Evolutionary conservation across 441 rosid genomes (phyloP), one percentile per base, ranked within the genome.

Genomic region (Jatropha podagrica): DNA sequence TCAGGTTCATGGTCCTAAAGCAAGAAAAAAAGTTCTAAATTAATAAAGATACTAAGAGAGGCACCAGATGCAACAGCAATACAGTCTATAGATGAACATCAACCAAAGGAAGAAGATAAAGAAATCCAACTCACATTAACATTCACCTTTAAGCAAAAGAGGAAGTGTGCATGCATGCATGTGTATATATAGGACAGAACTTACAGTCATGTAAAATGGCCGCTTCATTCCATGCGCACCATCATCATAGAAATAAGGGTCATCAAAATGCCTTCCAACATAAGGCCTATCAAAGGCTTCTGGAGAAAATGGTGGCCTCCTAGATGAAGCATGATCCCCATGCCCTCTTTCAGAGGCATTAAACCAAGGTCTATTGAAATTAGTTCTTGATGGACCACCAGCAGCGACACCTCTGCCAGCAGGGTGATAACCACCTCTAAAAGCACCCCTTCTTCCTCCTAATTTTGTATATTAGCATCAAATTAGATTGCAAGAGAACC

Each of bases 381-480:
- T 73, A 71, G 83, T 65, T 72, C 93, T 81, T 61, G 90, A 86
- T 62, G 88, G 82, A 13, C 83, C 79, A 77, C 76, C 54, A 69
- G 70, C 68, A 8, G 74, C 69, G 55, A 65, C 68, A 59, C 79
- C 80, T 80, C 87, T 77, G 62, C 83, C 79, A 65, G 82, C 76
- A 73, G 79, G 63, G 62, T 83, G 76, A 77, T 81, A 83, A 82
- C 81, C 84, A 74, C 86, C 90, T 77, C 89, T 82, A 13, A 77
- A 67, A 81, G 80, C 71, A 60, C 85, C 87, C 77, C 90, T 79
- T 81, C 89, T 83, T 27, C 87, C 88, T 66, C 88, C 89, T 81
- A 79, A 27, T n/a, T 78, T 76, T 27, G 15, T 49, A 48, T 9
- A 58, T 52, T 40, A 77, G 18, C 18, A 65, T 17, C 0, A 46